A percentile compares a stretch with the other conserved stretches of the same genome.
Conservation (phyloP, 2,329 filamentous ascomycete species). For the Aspergillus ochraceoroseus region DNA sequence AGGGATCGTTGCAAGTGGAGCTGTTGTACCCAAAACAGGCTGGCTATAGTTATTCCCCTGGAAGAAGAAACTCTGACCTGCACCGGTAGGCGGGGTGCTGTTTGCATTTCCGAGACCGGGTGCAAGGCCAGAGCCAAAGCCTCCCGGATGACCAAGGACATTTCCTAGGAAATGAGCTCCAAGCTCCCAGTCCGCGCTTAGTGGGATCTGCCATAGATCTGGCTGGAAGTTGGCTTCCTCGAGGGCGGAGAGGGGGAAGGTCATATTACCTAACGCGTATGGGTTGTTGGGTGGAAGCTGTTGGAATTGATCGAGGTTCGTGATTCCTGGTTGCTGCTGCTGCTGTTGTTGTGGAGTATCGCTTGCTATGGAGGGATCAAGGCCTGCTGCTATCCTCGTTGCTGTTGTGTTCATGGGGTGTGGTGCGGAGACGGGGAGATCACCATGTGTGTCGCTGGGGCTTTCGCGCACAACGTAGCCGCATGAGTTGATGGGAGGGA, state of each 20-base stretch:
- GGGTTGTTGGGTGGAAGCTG: slow-evolving; percentile 5
- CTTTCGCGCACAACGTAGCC: slow-evolving; percentile 33
- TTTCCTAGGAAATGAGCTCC: slow-evolving; percentile 25
- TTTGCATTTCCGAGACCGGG: no score
- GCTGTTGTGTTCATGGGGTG: background rate
- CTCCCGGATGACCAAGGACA: slow-evolving; percentile 19
- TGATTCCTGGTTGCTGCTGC: slow-evolving; percentile 9
- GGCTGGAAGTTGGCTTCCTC: slow-evolving; percentile 21
- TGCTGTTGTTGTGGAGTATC: background rate
- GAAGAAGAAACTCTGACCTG: slow-evolving; percentile 7
- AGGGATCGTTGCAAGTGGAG: background rate
- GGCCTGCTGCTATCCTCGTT: slow-evolving; percentile 1
- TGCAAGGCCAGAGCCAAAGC: background rate
- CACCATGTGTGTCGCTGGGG: slow-evolving; percentile 11
- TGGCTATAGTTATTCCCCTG: background rate
- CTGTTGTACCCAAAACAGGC: background rate
- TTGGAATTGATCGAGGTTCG: no score
- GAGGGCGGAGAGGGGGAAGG: slow-evolving; percentile 23
- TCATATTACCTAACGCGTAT: slow-evolving; percentile 11
- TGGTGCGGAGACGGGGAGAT: background rate
- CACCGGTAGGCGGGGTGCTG: background rate
- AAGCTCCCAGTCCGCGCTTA: slow-evolving; percentile 78
- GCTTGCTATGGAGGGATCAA: background rate
- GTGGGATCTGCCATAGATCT: slow-evolving; percentile 85
- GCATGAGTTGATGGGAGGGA: slow-evolving; percentile 31